phyloP scores from a whole-genome alignment of 75 land plant species.

The Pinus taeda region DNA sequence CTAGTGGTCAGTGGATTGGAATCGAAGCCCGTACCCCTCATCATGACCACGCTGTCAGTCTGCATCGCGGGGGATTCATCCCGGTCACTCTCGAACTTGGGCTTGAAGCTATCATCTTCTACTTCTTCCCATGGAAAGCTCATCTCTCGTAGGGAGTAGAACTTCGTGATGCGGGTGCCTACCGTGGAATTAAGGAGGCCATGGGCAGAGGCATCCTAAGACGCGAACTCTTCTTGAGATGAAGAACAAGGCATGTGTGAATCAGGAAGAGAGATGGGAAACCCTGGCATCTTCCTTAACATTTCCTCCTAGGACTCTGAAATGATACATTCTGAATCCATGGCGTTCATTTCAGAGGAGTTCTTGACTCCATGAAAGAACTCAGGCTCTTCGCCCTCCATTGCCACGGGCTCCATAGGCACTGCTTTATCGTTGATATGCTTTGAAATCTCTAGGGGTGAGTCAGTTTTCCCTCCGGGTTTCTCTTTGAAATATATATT shows the following conservation, averaged over 20 bases:
- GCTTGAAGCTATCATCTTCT: background rate
- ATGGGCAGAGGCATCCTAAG: background rate
- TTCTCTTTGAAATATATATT: too few relatives aligned
- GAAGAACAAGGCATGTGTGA: background rate
- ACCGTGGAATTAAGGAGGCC: background rate
- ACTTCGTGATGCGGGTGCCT: background rate
- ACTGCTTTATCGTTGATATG: too few relatives aligned
- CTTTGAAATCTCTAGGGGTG: too few relatives aligned
- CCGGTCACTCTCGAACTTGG: background rate
- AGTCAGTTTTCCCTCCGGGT: too few relatives aligned
- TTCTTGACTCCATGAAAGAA: too few relatives aligned
- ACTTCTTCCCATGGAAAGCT: background rate
- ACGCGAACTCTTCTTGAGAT: background rate
- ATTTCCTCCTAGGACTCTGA: background rate
- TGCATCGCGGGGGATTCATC: too few relatives aligned
- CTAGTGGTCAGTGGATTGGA: too few relatives aligned
- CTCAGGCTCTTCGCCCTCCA: too few relatives aligned
- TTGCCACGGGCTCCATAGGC: too few relatives aligned
- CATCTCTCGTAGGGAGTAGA: background rate
- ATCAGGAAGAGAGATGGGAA: too few relatives aligned
- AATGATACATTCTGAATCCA: background rate
- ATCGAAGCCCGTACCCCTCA: too few relatives aligned
- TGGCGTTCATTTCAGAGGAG: background rate
- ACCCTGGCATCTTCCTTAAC: background rate
- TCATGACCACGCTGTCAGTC: too few relatives aligned